Base-by-base conservation (phyloP, 73 alveolate genomes). In the Paramecium tetraurelia region DNA sequence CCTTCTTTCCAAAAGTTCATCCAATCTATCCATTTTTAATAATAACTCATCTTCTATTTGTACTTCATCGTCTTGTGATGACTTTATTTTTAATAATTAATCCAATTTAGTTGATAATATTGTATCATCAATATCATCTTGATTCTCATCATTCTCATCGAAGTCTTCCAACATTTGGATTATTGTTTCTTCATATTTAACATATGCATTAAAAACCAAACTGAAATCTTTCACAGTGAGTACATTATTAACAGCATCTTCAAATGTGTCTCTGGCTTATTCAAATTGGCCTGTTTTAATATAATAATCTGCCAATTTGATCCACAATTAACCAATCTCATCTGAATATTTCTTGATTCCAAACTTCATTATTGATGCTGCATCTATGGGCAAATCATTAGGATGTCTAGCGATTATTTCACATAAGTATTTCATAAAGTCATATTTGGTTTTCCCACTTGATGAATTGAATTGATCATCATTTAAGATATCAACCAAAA, bases 161-260 rank as follows among this genome's bases (percentile, higher is more conserved):
- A 83, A 36, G 58, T 58, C 53, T 18, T 83, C 96, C 12, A 57
- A 95, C 35, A 90, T 90, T 36, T 92, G 93, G 4, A 97, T 76
- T 48, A 96, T 43, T 31, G 93, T 87, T 95, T 98, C 97, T 92
- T 98, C 99, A 89, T 97, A 96, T 89, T 96, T 95, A 92, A 96
- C 93, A 86, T 98, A 98, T 20, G 99, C 96, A 88, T 97, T 96
- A 93, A 95, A 98, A 22, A 98, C 95, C 36, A 97, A 75, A 80
- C 99, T 97, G 87, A 98, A 98, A 94, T 98, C 99, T 92, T 98
- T 95, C 5, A 96, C 99, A 77, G 99, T 96, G 48, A 95, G 92
- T 21, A 98, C 96, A 35, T 93, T 94, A 50, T 95, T 97, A 36
- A 98, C 84, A 8, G 99, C 99, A 85, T 97, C 99, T 87, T 97